Evolutionary conservation across 495 filamentous ascomycete species (phyloP).

Genomic region (Talaromyces wortmannii): DNA sequence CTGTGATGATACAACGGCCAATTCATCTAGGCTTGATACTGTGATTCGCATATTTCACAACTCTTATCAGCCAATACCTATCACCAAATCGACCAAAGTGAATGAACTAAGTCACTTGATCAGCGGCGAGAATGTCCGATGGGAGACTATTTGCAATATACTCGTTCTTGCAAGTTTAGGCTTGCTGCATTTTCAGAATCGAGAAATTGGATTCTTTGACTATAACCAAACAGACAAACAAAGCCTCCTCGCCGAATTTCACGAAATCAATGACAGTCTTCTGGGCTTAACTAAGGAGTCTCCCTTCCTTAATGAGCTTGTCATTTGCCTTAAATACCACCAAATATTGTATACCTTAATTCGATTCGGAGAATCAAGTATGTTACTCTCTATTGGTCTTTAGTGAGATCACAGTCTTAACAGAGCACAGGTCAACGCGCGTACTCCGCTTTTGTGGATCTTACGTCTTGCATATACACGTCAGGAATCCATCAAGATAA

Average conservation of each 20-base stretch:
- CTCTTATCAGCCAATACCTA: conserved; percentile 2
- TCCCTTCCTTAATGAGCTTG: conserved; percentile 23
- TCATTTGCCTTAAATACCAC: conserved; percentile 17
- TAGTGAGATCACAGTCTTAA: not conserved
- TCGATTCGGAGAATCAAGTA: conserved; percentile 7
- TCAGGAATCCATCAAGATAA: conserved; percentile 4
- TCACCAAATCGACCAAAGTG: not conserved
- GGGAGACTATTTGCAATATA: conserved; percentile 41
- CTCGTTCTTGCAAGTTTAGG: conserved; percentile 25
- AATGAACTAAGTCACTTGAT: conserved; percentile 17
- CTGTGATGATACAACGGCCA: not conserved
- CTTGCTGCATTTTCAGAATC: conserved; percentile 12
- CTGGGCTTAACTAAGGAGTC: conserved; percentile 24
- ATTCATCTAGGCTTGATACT: not conserved
- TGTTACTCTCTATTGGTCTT: not conserved
- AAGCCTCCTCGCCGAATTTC: conserved; percentile 10
- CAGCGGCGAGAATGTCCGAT: conserved; percentile 35
- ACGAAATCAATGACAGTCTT: conserved; percentile 20
- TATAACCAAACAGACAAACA: conserved; percentile 5
- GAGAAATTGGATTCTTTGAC: not conserved
- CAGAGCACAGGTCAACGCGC: conserved; percentile 16
- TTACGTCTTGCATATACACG: conserved; percentile 5
- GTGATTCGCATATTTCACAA: conserved; percentile 8
- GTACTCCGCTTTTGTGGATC: conserved; percentile 21
- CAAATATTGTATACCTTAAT: conserved; percentile 1